Evolutionary conservation across 805 yeast species (phyloP), one percentile per base, ranked within the genome.

Genomic region (Pichia heedii): DNA sequence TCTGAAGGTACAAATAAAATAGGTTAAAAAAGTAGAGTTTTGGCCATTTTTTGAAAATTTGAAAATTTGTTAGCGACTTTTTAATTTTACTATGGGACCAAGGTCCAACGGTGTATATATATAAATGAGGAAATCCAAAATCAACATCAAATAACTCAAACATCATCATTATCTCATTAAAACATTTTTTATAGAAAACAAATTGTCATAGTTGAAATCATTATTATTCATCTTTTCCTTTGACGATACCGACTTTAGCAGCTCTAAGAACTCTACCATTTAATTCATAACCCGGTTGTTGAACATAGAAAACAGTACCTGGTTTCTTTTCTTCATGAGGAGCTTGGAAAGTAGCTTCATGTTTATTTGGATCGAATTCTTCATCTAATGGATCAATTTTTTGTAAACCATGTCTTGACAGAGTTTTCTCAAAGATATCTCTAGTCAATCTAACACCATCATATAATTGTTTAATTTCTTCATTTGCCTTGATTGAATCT

Each of bases 171-270:
- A n/a, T n/a, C n/a, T n/a, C n/a, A n/a, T n/a, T n/a, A n/a, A n/a
- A n/a, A n/a, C n/a, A n/a, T n/a, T n/a, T n/a, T n/a, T n/a, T n/a
- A n/a, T n/a, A n/a, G n/a, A 24, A 34, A 30, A 45, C 37, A 29
- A 44, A 22, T 38, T 18, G 19, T 15, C 27, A 24, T 8, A 24
- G n/a, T n/a, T n/a, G n/a, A n/a, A n/a, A 24, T 19, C 26, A 32
- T 30, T 22, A 21, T 44, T 47, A 40, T 54, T 61, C 61, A 34
- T 68, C 70, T 13, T 56, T 54, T 43, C 65, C 76, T 68, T 83
- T 85, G 52, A 88, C 96, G 57, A 88, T 77, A 54, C 97, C 97
- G 52, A 88, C 97, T 73, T 88, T 88, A 46, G 97, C 96, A 27
- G 97, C 95, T 68, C 97, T 78, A 61, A 88, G 73, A 29, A 88